Evolutionary conservation across 1,284 basidiomycete genomes (phyloP).

Genomic region (Hemileia vastatrix): DNA sequence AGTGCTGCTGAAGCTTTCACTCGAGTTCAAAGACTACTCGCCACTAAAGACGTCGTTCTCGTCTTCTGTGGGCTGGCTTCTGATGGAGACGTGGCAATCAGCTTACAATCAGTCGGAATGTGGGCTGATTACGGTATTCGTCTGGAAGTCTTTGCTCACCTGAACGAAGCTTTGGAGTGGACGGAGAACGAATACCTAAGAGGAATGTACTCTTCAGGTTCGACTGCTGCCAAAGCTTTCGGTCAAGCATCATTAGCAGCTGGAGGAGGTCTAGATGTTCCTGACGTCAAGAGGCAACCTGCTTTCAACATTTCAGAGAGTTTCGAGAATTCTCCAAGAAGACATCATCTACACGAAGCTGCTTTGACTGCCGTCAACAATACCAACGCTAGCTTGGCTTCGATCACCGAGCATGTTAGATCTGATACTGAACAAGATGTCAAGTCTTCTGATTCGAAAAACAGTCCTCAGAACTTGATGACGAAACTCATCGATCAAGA

Average conservation of each 20-base stretch:
- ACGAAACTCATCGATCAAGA: slow-evolving; percentile 9
- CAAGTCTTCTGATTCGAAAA: background rate
- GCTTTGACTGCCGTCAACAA: slow-evolving; percentile 46
- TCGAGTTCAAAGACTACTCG: slow-evolving; percentile 71
- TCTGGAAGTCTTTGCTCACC: slow-evolving; percentile 70
- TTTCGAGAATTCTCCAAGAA: slow-evolving; percentile 62
- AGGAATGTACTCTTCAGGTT: slow-evolving; percentile 40
- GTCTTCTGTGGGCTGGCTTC: slow-evolving; percentile 72
- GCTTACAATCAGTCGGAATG: slow-evolving; percentile 63
- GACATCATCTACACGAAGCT: slow-evolving; percentile 63
- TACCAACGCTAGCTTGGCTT: background rate
- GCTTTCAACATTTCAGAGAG: slow-evolving; percentile 47
- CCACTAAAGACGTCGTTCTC: slow-evolving; percentile 65
- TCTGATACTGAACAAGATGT: slow-evolving; percentile 12
- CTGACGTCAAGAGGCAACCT: slow-evolving; percentile 33
- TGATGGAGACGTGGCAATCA: slow-evolving; percentile 58
- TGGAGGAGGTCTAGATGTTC: slow-evolving; percentile 47
- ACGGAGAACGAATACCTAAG: slow-evolving; percentile 48
- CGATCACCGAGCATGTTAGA: background rate
- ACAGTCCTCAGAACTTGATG: background rate
- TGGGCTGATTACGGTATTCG: slow-evolving; percentile 55
- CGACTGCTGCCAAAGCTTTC: slow-evolving; percentile 25
- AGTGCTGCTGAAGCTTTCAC: slow-evolving; percentile 91
- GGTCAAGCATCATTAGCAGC: slow-evolving; percentile 44
- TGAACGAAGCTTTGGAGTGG: slow-evolving; percentile 90